phyloP scores from a whole-genome alignment of 75 land plant genomes.

The Selaginella moellendorffii region DNA sequence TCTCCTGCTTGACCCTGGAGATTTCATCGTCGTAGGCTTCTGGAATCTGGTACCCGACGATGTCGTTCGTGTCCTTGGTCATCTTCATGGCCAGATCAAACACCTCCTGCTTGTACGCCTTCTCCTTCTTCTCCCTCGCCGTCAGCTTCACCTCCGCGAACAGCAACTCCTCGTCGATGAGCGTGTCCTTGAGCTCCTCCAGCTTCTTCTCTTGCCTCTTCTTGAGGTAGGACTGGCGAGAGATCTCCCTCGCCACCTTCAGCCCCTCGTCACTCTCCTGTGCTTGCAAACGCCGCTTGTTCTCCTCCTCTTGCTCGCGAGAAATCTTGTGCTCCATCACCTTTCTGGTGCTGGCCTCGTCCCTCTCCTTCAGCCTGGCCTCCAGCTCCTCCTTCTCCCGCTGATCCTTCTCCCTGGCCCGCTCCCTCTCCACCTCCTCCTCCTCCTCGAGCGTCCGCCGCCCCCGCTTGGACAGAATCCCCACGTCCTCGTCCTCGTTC shows the following conservation, averaged over 20 bases:
- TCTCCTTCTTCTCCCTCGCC: conserved; percentile 55
- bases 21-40: conserved; percentile 84
- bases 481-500: conserved; percentile 68
- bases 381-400: conserved; percentile 75
- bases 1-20: conserved; percentile 63
- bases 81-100: conserved; percentile 58
- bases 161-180: conserved; percentile 72
- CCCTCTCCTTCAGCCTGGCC: conserved; percentile 54
- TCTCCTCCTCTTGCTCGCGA: conserved; percentile 42
- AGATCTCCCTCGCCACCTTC: conserved; percentile 45
- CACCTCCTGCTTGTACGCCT: conserved; percentile 65
- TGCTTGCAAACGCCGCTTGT: conserved; percentile 59
- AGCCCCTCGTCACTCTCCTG: conserved; percentile 40
- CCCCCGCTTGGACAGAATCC: conserved; percentile 3
- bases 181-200: conserved; percentile 61
- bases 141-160: conserved; percentile 75
- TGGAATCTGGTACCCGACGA: conserved; percentile 82
- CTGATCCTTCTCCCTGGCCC: conserved; percentile 65
- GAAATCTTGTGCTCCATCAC: conserved; percentile 17
- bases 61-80: conserved; percentile 43
- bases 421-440: conserved; percentile 46
- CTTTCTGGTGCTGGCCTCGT: conserved; percentile 76
- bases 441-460: not conserved
- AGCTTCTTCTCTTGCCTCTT: conserved; percentile 81
- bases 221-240: conserved; percentile 79